Base-by-base conservation (phyloP, 2,329 filamentous ascomycete species). In the Lasiodiplodia gonubiensis region DNA sequence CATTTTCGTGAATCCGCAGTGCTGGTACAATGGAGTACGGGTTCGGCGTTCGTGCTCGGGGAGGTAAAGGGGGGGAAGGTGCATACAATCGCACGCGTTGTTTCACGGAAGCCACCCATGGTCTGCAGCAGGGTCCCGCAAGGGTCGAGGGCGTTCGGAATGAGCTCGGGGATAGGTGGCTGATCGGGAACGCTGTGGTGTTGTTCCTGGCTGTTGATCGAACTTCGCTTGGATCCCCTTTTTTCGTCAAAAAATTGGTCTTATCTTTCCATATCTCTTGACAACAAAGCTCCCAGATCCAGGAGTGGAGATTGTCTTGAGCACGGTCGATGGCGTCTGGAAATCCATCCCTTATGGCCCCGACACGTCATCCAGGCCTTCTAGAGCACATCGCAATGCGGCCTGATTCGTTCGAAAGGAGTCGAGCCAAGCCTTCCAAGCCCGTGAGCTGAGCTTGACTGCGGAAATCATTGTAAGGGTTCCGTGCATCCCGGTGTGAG, bases 131-230 rank as follows among this genome's bases (percentile, higher is more conserved):
- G 59, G 12, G 10, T 25, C 30, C 59, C 12, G 30, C 30, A 16
- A 18, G 42, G 7, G 21, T 8, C 21, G 59, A 18, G 7, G 27
- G 21, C 27, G 14, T 63, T 63, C 59, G 59, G 59, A 63, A 51
- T 25, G 59, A 37, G 59, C 27, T 63, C 59, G 59, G 59, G 59
- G 59, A 51, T 63, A 63, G 59, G 59, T 51, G 42, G 59, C 33
- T 37, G 39, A 30, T 61, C 57, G 57, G 57, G 57, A n/a, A 18
- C 46, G 42, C 46, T 35, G n/a, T 63, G 30, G 42, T 33, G 27
- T 37, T 55, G 53, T 39, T 55, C 30, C 37, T 59, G 21, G 55
- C 14, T 30, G 55, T n/a, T 37, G 55, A 46, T 60, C 55, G n/a
- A 37, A 7, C 42, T 37, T 63, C 42, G 14, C 30, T 25, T 25